Evolutionary conservation across 2,329 filamentous ascomycete species (phyloP), one percentile per base, ranked within the genome.

Genomic region (Scedosporium apiospermum): DNA sequence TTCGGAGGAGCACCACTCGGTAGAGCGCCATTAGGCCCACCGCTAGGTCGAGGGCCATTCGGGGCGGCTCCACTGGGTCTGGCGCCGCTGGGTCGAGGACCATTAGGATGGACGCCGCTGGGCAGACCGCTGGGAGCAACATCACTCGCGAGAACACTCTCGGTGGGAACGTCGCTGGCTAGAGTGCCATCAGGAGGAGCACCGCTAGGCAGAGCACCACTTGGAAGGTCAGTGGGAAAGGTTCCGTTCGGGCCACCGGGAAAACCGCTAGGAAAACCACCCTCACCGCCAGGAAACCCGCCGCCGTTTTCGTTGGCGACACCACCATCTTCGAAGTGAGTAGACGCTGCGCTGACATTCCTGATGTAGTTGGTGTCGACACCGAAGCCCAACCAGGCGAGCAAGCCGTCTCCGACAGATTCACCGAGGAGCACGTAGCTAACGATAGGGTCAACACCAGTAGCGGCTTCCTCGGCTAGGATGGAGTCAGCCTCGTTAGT

Each of bases 391-490:
- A 85, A 78, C 81, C 82, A 85, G 6, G 75, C 78, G 61, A 85
- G 73, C 38, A 85, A 67, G 42, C 82, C 82, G 60, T 84, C 80
- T 3, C 71, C 65, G 10, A 82, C 68, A 44, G 73, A 71, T 53
- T 86, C 78, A 7, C 84, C 83, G 2, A 88, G 76, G 14, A 80
- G 74, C 10, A 81, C 77, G 66, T 85, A 85, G 68, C 86, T 78
- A 63, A 85, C 74, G 68, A 86, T 77, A 0, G 84, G 85, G 67
- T 85, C 82, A 64, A 81, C 81, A 46, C 78, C 77, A 30, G 70
- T 55, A n/a, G 18, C 66, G 23, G 79, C 76, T 69, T 81, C 78
- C 67, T 77, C 71, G 18, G 73, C 68, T 41, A 81, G 75, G 58
- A 83, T 78, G 18, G 65, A 62, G 69, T 87, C 84, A 0, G 81